phyloP scores from a whole-genome alignment of 495 filamentous ascomycete species.

The Annulohypoxylon moriforme region DNA sequence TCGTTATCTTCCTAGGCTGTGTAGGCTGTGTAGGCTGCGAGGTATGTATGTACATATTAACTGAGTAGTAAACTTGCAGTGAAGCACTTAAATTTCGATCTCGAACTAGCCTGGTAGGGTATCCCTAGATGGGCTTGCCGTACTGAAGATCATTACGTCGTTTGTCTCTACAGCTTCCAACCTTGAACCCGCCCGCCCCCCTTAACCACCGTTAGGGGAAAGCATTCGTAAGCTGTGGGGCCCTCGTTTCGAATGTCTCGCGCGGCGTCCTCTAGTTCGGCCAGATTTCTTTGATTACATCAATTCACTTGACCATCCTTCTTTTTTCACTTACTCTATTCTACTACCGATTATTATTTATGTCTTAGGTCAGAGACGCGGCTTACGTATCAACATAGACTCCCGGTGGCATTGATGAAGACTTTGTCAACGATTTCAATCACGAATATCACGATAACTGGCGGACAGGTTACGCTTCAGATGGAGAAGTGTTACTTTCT shows the following conservation, averaged over 20 bases:
- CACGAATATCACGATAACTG: slow-evolving; percentile 5
- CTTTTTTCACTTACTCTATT: slow-evolving; percentile 4
- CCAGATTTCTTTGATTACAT: slow-evolving; percentile 36
- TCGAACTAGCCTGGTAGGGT: slow-evolving; percentile 27
- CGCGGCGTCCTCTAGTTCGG: slow-evolving; percentile 30
- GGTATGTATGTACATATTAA: too few relatives aligned
- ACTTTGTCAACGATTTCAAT: slow-evolving; percentile 18
- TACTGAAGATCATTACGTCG: slow-evolving; percentile 40
- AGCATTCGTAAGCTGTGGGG: slow-evolving; percentile 47
- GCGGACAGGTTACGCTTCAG: not conserved
- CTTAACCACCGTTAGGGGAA: slow-evolving; percentile 29
- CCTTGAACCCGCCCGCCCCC: slow-evolving; percentile 7
- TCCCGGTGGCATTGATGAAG: not conserved
- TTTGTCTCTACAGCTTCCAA: slow-evolving; percentile 33
- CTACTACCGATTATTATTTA: slow-evolving; percentile 24
- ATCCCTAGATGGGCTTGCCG: slow-evolving; percentile 35
- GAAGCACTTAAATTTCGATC: slow-evolving; percentile 14
- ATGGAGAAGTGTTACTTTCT: slow-evolving; percentile 15
- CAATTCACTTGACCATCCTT: slow-evolving; percentile 20
- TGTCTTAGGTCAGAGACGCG: slow-evolving; percentile 22
- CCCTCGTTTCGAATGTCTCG: slow-evolving; percentile 41
- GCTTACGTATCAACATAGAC: slow-evolving; percentile 18
- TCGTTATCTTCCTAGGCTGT: too few relatives aligned
- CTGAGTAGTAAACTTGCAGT: not conserved
- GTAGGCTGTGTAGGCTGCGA: too few relatives aligned